These are phyloP conservation scores for Chaetothyriales sp. DNA, from an alignment of 2,329 filamentous ascomycete genomes.

Conservation along the genomic window DNA sequence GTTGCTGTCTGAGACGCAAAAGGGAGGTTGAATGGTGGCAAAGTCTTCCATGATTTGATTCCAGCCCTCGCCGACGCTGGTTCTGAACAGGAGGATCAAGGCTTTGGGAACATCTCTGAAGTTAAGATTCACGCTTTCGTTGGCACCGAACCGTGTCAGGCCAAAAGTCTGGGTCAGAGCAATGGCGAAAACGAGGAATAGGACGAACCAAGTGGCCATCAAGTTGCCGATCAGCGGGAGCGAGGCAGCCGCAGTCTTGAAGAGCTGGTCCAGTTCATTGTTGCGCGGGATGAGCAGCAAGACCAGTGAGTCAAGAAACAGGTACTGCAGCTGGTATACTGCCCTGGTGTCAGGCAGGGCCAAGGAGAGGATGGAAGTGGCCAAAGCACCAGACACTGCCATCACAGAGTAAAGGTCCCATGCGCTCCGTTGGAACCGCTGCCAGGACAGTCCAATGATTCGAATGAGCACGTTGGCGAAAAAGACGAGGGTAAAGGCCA, in stretches of 20 bases:
- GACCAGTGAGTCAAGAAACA: conserved; percentile 80
- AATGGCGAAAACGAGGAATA: conserved; percentile 93
- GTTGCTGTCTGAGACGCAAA: conserved; percentile 55
- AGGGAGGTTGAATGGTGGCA: conserved; percentile 60
- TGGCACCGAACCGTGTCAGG: conserved; percentile 66
- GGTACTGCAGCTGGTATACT: conserved; percentile 78
- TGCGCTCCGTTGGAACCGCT: conserved; percentile 75
- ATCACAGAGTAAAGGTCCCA: conserved; percentile 88
- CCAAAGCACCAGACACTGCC: conserved; percentile 62
- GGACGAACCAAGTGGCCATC: conserved; percentile 88
- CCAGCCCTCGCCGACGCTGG: conserved; percentile 91
- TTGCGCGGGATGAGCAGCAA: conserved; percentile 88
- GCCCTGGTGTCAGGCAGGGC: conserved; percentile 38
- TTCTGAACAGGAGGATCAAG: conserved; percentile 80
- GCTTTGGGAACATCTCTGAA: conserved; percentile 90
- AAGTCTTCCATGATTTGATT: conserved; percentile 95
- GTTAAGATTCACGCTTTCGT: conserved; percentile 67
- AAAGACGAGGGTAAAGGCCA: conserved; percentile 68
- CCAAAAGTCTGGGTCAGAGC: conserved; percentile 93
- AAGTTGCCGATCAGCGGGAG: conserved; percentile 80
- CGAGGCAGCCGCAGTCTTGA: conserved; percentile 95
- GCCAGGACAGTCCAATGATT: conserved; percentile 79
- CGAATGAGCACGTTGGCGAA: conserved; percentile 69
- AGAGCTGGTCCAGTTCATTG: conserved; percentile 90
- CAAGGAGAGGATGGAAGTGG: conserved; percentile 65